Base-by-base conservation (phyloP, 805 yeast genomes). In the Wickerhamiella nectarea region DNA sequence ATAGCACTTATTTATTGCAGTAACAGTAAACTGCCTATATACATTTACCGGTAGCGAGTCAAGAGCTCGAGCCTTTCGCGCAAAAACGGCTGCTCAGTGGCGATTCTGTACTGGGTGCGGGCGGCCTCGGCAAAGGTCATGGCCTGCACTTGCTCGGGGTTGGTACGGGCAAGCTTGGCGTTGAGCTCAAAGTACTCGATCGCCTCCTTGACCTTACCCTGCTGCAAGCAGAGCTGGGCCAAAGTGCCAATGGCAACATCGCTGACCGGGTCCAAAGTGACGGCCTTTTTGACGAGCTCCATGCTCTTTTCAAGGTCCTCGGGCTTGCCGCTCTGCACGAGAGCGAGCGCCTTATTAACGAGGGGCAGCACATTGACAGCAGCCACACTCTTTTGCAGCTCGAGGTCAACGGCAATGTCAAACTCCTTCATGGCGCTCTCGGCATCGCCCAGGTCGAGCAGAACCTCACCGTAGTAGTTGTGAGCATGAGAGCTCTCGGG, bases 401-500 rank as follows among this genome's bases (percentile, higher is more conserved):
- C 96, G 58, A 91, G 70, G 62, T 82, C 76, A 44, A 78, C 78
- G 44, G 97, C 85, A 55, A 75, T 72, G 50, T 87, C 95, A 60
- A 86, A 89, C 66, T 85, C 87, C 58, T 76, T 75, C 48, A 75
- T 63, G 46, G 97, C 95, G 48, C 72, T 79, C 24, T 62, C 71
- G 45, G 74, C 65, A 54, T 82, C 84, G 59, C 80, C 80, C 55
- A 72, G 72, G 60, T 89, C 96, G 50, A 83, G 78, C 56, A 89
- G 71, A 41, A 89, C 79, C 68, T 91, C 98, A 58, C 97, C 98
- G 59, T 78, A 86, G 65, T 86, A 91, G 69, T 85, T 87, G 67
- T 91, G 94, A 54, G 86, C 80, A 63, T 85, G 95, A 45, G 97
- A 84, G 43, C 81, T 73, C 19, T 87, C 74, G 53, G 95, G 87